Percentiles rank a stretch among this genome's conserved stretches.
phyloP scores from a whole-genome alignment of 352 stramenopile species.

The Pythium volutum region DNA sequence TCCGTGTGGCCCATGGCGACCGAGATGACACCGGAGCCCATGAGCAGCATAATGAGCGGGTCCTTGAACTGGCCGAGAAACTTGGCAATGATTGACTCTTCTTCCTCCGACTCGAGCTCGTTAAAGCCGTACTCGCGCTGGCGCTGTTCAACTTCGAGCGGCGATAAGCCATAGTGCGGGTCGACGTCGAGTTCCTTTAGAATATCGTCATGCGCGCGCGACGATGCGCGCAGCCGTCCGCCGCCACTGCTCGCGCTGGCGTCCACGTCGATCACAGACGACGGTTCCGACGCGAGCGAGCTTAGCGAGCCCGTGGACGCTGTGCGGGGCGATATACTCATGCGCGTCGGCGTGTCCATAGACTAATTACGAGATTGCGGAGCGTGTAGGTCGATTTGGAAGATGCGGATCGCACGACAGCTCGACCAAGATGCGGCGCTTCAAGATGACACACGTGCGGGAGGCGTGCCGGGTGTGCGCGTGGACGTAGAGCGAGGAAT shows the following conservation, averaged over 20 bases:
- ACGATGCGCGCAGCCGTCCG: slow-evolving; percentile 24
- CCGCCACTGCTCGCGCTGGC: slow-evolving; percentile 1
- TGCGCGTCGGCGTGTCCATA: slow-evolving; percentile 10
- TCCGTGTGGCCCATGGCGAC: slow-evolving; percentile 92
- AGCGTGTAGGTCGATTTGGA: background rate
- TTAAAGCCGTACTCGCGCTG: slow-evolving; percentile 73
- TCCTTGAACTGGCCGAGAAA: slow-evolving; percentile 96
- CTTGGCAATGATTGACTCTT: slow-evolving; percentile 88
- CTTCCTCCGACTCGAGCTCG: slow-evolving; percentile 65
- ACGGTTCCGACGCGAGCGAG: slow-evolving; percentile 20
- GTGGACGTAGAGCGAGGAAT: background rate
- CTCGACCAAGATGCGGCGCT: background rate
- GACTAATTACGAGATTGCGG: background rate
- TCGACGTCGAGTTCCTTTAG: slow-evolving; percentile 67
- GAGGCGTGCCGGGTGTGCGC: background rate
- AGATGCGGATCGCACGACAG: background rate
- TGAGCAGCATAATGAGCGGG: slow-evolving; percentile 95
- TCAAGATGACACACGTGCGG: background rate
- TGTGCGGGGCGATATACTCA: slow-evolving; percentile 17
- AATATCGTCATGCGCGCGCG: slow-evolving; percentile 51
- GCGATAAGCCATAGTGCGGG: slow-evolving; percentile 52
- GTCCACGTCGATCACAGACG: slow-evolving; percentile 7
- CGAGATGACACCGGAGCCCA: slow-evolving; percentile 90
- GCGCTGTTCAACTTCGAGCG: slow-evolving; percentile 50
- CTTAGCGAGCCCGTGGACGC: slow-evolving; percentile 23